Base-by-base conservation (phyloP, 495 filamentous ascomycete species). In the Penicillium cosmopolitanum region DNA sequence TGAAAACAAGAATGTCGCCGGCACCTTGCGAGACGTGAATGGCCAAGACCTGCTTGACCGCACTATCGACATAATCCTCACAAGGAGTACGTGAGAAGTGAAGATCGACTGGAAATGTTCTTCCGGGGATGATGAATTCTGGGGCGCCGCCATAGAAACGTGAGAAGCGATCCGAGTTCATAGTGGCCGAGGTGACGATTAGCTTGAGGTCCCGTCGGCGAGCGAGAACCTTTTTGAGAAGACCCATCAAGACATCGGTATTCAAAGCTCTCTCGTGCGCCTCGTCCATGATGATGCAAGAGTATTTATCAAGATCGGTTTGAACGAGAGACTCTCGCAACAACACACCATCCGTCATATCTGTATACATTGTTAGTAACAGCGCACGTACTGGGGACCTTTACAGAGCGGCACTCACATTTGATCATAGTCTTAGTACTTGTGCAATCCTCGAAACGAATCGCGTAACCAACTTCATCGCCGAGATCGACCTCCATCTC, bases 201-300 rank as follows among this genome's bases (percentile, higher is more conserved):
- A 99, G 75, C 72, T 98, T 98, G 48, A 99, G 79, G 69, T 98
- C 96, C 68, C 93, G 85, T 43, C 96, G 83, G 52, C 95, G 82
- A 55, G 94, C 88, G 23, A 99, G 80, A 9, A 99, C 92, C 73
- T 98, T 98, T 70, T 97, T 99, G 73, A 99, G 89, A 23, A 99
- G 83, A 1, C 96, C 96, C 91, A 99, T 96, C 12, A 98, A 77
- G 5, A 99, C 92, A 71, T 99, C 96, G 3, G 96, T 99, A 68
- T 98, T 98, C 43, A 99, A 78, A 0, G 95, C 93, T 68, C 96
- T 85, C 71, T 99, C 96, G 80, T 99, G 96, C 4, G 96, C 96
- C 77, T 99, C 96, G 73, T 99, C 96, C 95, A 99, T 97, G 71
- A 99, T 99, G 51, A 99, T 93, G 70, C 92, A 96, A 12, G 94